Evolutionary conservation across 352 stramenopile species (phyloP).

Genomic region (Saprolegnia diclina): DNA sequence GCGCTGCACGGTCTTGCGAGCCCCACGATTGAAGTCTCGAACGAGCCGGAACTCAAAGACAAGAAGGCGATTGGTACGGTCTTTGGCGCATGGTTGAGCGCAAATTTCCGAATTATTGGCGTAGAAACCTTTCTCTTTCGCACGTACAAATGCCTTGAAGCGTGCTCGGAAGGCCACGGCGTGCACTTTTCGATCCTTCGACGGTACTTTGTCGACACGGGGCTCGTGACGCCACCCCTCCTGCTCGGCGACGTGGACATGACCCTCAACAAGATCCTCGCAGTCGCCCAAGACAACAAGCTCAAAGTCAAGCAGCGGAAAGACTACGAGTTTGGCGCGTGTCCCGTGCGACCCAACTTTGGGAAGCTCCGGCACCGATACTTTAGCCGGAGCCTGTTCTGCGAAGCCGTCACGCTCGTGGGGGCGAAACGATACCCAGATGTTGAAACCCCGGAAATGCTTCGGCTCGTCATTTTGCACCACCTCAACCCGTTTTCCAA

Average conservation of each 20-base stretch:
- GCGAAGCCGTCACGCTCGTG: slow-evolving; percentile 61
- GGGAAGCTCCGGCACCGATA: slow-evolving; percentile 51
- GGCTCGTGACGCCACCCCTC: slow-evolving; percentile 49
- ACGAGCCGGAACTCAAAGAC: slow-evolving; percentile 24
- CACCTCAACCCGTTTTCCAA: slow-evolving; percentile 19
- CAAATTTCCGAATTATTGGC: neutral
- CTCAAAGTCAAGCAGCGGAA: slow-evolving; percentile 48
- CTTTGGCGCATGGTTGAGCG: neutral
- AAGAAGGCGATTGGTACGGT: slow-evolving; percentile 19
- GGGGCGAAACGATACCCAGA: slow-evolving; percentile 55
- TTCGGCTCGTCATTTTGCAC: slow-evolving; percentile 19
- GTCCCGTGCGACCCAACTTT: slow-evolving; percentile 10
- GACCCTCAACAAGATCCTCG: slow-evolving; percentile 56
- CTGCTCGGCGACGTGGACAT: slow-evolving; percentile 57
- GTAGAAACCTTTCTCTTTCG: slow-evolving; percentile 24
- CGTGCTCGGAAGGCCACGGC: slow-evolving; percentile 39
- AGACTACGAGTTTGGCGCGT: slow-evolving; percentile 41
- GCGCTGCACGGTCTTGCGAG: neutral
- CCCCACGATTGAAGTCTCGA: neutral
- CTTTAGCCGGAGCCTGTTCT: slow-evolving; percentile 64
- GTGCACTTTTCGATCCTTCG: slow-evolving; percentile 64
- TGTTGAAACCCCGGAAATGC: slow-evolving; percentile 31
- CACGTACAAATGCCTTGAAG: slow-evolving; percentile 48
- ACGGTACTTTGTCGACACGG: slow-evolving; percentile 58
- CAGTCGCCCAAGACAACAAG: slow-evolving; percentile 45